Conservation (phyloP, 2,329 filamentous ascomycete genomes). For the Beauveria sp. region DNA sequence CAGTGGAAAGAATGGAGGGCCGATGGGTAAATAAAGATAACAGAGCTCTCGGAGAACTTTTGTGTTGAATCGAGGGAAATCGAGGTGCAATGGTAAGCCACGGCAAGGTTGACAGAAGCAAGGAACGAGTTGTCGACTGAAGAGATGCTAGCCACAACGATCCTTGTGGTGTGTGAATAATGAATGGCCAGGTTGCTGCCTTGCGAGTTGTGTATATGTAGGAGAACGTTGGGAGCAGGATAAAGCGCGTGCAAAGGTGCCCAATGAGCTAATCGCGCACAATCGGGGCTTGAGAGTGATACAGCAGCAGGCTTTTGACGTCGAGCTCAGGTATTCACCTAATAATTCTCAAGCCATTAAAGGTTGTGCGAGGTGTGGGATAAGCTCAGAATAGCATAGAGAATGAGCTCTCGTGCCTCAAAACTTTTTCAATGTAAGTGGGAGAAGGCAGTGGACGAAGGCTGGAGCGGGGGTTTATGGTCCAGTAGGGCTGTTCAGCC, state of each 20-base stretch:
- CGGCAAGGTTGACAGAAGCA: not conserved
- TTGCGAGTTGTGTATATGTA: not conserved
- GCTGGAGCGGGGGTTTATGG: not conserved
- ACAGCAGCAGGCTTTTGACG: not conserved
- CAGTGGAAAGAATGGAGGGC: not conserved
- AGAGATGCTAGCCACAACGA: not conserved
- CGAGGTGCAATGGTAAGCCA: not conserved
- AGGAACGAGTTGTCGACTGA: not conserved
- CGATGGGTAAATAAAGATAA: too few species aligned
- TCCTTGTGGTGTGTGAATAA: not conserved
- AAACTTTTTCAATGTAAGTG: not conserved
- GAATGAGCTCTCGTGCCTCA: not conserved
- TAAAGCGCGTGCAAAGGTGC: not conserved
- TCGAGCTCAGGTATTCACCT: not conserved
- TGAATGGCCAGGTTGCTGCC: not conserved
- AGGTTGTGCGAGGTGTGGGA: not conserved
- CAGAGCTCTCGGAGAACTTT: not conserved
- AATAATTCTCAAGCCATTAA: not conserved
- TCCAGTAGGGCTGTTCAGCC: conserved; percentile 3
- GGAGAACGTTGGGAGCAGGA: not conserved
- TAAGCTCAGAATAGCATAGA: not conserved
- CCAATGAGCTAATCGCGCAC: not conserved
- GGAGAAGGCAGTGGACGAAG: not conserved
- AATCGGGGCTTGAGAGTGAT: not conserved
- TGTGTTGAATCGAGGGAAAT: not conserved